Percentiles rank a stretch among this genome's conserved stretches.
Evolutionary conservation across 2,329 filamentous ascomycete species (phyloP).

Genomic region (Hymenoscyphus fructigenus): DNA sequence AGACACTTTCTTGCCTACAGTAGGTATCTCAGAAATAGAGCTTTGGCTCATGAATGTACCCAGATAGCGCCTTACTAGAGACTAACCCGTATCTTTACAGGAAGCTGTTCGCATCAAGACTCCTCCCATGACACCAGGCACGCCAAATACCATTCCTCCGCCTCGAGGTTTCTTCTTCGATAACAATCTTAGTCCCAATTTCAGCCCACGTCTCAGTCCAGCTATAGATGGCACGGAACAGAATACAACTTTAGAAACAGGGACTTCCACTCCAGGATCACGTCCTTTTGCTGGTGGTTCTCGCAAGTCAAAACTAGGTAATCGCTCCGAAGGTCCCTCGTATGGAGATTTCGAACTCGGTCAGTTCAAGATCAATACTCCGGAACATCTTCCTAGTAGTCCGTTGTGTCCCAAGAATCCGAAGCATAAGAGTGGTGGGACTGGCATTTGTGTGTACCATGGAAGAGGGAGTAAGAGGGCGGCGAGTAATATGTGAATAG

Average conservation of each 20-base stretch:
- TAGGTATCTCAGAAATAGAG: slow-evolving; percentile 19
- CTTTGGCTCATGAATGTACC: not conserved
- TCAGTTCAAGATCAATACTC: slow-evolving; percentile 40
- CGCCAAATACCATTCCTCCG: slow-evolving; percentile 12
- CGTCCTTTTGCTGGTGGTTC: no score
- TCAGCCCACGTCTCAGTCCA: not conserved
- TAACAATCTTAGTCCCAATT: not conserved
- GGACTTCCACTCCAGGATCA: not conserved
- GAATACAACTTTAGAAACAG: not conserved
- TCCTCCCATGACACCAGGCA: slow-evolving; percentile 29
- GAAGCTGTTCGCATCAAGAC: slow-evolving; percentile 36
- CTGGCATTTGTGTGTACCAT: slow-evolving; percentile 44
- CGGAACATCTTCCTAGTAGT: slow-evolving; percentile 45
- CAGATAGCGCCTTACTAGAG: not conserved
- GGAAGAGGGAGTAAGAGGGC: slow-evolving; percentile 29
- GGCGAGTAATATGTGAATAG: slow-evolving; percentile 18
- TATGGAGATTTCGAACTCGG: not conserved
- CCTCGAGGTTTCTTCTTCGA: slow-evolving; percentile 29
- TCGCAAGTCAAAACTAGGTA: no score
- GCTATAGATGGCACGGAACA: not conserved
- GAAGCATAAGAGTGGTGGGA: slow-evolving; percentile 40
- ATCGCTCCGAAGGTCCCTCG: not conserved
- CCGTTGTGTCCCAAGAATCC: slow-evolving; percentile 44
- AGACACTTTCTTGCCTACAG: slow-evolving; percentile 33
- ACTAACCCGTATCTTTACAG: slow-evolving; percentile 16